Base-by-base conservation (phyloP, 1,284 basidiomycete genomes). In the Phlebopus sp. region DNA sequence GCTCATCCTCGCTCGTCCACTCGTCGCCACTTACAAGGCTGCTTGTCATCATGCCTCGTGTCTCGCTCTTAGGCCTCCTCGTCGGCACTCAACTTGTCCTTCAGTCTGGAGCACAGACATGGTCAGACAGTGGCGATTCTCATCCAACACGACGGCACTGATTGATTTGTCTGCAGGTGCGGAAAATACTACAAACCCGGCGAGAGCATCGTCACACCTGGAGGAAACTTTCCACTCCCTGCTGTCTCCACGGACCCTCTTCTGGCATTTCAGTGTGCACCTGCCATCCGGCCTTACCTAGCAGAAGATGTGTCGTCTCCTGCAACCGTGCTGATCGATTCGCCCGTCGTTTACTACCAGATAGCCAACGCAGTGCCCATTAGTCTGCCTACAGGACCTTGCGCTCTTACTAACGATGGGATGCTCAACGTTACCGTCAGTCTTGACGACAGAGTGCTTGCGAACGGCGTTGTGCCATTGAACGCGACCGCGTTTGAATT, bases 251-350 rank as follows among this genome's bases (percentile, higher is more conserved):
- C 51, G 0, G 37, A 55, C 1, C 5, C 65, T 6, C 55, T 68
- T 25, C 65, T 66, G 21, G 63, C 66, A 9, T 49, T 66, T 27
- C 61, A 51, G 0, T 68, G 66, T 32, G 54, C 60, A n/a, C 63
- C 64, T 8, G 63, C 61, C 18, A 55, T 67, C 8, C 59, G 54
- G 7, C 63, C 66, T 3, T 67, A 68, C 47, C 62, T 68, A 29
- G 66, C 46, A 27, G 63, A 61, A 40, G 66, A 67, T 21, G 30
- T 50, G 23, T 32, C 10, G 15, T 53, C 48, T 1, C 52, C 53
- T 3, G 61, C 57, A 25, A 44, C 43, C 25, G 41, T 68, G 32
- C 44, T 67, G 35, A 53, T 68, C 35, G 62, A 67, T n/a, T 27
- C 59, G 0, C 55, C 55, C 0, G 58, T 66, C 21, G 60, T 63